Percentiles rank a stretch among this genome's conserved stretches.
Evolutionary conservation across 208 protist species (phyloP).

Genomic region (Leishmania mexicana): DNA sequence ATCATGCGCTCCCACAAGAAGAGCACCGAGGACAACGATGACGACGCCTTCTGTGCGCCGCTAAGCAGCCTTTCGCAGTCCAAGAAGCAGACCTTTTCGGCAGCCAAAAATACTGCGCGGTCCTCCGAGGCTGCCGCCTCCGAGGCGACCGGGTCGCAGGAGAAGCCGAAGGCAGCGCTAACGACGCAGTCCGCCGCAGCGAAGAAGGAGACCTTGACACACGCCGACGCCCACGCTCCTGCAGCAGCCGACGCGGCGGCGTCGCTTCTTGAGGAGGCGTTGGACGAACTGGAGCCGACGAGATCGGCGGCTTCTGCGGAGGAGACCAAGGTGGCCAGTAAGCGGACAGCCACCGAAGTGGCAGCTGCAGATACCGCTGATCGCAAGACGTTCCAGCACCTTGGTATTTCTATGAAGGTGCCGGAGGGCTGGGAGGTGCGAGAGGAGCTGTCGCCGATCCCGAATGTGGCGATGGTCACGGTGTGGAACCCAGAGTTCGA

Average conservation of each 20-base stretch:
- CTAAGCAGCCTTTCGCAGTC: conserved; percentile 6
- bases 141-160: not conserved
- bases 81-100: conserved; percentile 15
- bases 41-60: conserved; percentile 29
- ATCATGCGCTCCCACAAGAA: conserved; percentile 14
- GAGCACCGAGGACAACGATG: conserved; percentile 26
- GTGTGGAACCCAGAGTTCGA: conserved; percentile 71
- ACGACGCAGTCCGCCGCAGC: not conserved
- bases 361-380: conserved; percentile 4
- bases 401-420: conserved; percentile 64
- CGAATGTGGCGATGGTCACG: conserved; percentile 81
- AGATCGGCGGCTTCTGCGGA: not conserved
- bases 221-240: not conserved
- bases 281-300: conserved; percentile 26
- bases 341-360: not conserved
- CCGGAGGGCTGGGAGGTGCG: conserved; percentile 65
- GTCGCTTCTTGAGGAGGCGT: conserved; percentile 31
- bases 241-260: conserved; percentile 5
- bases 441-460: conserved; percentile 74
- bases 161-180: not conserved
- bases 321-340: not conserved
- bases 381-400: conserved; percentile 30
- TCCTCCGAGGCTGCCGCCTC: not conserved
- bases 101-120: not conserved
- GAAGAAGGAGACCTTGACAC: not conserved